Evolutionary conservation across 1,139 yeast species (phyloP).

Genomic region (Blastobotrys raffinosifermentans): DNA sequence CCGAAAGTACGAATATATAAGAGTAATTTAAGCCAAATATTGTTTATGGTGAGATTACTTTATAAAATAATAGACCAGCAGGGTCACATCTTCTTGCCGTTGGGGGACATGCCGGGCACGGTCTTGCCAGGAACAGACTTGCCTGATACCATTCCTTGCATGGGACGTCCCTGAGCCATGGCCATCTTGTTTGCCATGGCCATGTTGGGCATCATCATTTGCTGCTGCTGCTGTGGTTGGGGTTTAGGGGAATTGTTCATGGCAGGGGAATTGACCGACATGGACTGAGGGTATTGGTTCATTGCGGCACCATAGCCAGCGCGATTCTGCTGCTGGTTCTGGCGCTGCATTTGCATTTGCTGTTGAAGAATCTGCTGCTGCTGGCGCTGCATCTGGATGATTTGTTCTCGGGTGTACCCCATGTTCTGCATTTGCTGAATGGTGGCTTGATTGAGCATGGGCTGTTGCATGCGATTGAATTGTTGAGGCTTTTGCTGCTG

Average conservation of each 20-base stretch:
- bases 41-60: no score
- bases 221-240: conserved; percentile 9
- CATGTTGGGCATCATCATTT: conserved; percentile 8
- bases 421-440: neutral
- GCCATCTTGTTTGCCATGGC: conserved; percentile 1
- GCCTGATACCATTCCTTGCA: conserved; percentile 12
- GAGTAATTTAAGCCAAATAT: no score
- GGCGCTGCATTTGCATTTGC: conserved; percentile 3
- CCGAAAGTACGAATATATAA: no score
- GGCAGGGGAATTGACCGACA: no score
- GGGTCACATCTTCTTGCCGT: conserved; percentile 10
- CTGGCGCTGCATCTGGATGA: conserved; percentile 15
- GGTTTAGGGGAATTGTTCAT: conserved; percentile 1
- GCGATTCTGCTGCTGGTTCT: conserved; percentile 1
- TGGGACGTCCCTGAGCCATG: neutral
- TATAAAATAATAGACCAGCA: no score
- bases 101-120: conserved; percentile 14
- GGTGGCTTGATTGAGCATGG: conserved; percentile 1
- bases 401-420: conserved; percentile 10
- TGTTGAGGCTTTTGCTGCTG: conserved; percentile 6
- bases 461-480: neutral
- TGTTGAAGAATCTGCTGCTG: conserved; percentile 13
- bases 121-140: conserved; percentile 20
- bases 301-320: no score
- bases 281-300: no score